Evolutionary conservation across 2,329 filamentous ascomycete species (phyloP).

Genomic region (Trichophyton rubrum): DNA sequence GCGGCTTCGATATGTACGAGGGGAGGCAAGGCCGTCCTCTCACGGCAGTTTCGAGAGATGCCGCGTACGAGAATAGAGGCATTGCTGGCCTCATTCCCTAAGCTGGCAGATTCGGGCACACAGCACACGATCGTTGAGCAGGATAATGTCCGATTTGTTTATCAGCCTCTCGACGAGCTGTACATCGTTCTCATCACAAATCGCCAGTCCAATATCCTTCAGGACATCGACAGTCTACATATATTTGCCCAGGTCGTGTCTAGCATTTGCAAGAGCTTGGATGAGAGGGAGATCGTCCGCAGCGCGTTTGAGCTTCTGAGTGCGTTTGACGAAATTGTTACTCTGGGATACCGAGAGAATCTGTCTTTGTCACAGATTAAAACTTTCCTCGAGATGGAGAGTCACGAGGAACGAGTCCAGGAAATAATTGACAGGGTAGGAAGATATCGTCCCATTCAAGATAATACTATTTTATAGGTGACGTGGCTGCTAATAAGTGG

Average conservation of each 20-base stretch:
- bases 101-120: slow-evolving; percentile 87
- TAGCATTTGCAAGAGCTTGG: slow-evolving; percentile 88
- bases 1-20: slow-evolving; percentile 98
- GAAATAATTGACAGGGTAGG: slow-evolving; percentile 85
- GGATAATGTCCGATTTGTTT: slow-evolving; percentile 98
- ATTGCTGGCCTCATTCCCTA: slow-evolving; percentile 90
- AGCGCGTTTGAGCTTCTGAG: slow-evolving; percentile 94
- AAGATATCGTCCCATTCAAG: slow-evolving; percentile 2
- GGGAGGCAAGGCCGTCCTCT: slow-evolving; percentile 95
- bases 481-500: slow-evolving; percentile 16
- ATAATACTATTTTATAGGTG: slow-evolving; percentile 4
- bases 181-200: slow-evolving; percentile 99
- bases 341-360: slow-evolving; percentile 90
- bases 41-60: slow-evolving; percentile 95
- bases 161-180: slow-evolving; percentile 95
- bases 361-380: slow-evolving; percentile 94
- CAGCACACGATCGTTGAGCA: slow-evolving; percentile 98
- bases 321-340: slow-evolving; percentile 95
- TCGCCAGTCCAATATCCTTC: slow-evolving; percentile 96
- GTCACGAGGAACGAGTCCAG: slow-evolving; percentile 96
- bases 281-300: slow-evolving; percentile 86
- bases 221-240: slow-evolving; percentile 97
- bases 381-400: slow-evolving; percentile 98
- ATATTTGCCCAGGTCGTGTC: slow-evolving; percentile 95
- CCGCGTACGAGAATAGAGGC: slow-evolving; percentile 92